Evolutionary conservation across 2,329 filamentous ascomycete species (phyloP), one percentile per base, ranked within the genome.

Genomic region (Truncatella angustata): DNA sequence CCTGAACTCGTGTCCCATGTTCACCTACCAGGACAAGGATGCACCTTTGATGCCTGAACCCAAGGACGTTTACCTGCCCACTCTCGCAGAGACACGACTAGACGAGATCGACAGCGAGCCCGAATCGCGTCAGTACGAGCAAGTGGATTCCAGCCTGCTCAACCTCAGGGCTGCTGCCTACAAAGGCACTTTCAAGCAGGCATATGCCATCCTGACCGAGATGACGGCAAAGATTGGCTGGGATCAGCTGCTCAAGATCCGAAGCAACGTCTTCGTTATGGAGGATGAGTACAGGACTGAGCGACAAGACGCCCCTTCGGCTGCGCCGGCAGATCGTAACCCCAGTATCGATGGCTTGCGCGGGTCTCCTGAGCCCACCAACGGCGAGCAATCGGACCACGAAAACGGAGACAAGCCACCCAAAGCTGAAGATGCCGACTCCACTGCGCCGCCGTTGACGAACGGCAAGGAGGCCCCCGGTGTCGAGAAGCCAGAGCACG

Each of bases 1-100:
- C 4, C 80, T 99, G 49, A 99, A 99, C 73, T 99, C 94, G 16
- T 99, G 94, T 70, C 94, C 94, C 7, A 99, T 99, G 94, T 99
- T 99, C 70, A 99, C 94, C 5, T 97, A 99, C 70, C 94, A 97
- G 71, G 94, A 99, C 72, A 97, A 97, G 70, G 94, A 99, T 68
- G 88, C 91, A 5, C 94, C 94, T 3, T 75, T 94, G 54, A 93
- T 97, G 88, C 94, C 94, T 1, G 91, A 96, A 65, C 92, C 94
- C 0, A 87, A 88, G 62, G 89, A 91, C 51, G 88, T 97, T 37
- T 85, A 89, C 60, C 81, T 99, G 12, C 94, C 94, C 0, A 89
- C 93, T 14, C 79, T 97, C 49, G 81, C 88, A 0, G 94, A 97
- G 70, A 96, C 90, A 16, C 84, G 92, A 53, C 83, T 97, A 50